These are phyloP conservation scores for Globisporangium camurandrum DNA, from an alignment of 352 stramenopile species.

Conservation along the genomic window DNA sequence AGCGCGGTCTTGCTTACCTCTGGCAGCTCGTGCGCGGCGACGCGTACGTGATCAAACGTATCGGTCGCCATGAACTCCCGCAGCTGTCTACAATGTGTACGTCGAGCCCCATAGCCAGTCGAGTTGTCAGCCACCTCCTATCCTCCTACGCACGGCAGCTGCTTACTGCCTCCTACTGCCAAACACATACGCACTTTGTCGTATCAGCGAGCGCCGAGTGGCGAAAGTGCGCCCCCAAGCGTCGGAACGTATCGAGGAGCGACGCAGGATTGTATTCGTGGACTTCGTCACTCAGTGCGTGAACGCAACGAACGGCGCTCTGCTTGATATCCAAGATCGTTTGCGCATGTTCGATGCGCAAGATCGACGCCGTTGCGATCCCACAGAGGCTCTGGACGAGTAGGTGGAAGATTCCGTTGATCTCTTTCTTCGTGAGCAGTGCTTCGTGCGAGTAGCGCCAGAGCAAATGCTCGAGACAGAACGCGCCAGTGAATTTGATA, in stretches of 20 bases:
- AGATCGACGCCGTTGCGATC: constrained; percentile 52
- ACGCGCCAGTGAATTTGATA: constrained; percentile 63
- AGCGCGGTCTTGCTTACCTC: no score
- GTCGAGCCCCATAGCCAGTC: no score
- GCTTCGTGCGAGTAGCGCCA: constrained; percentile 66
- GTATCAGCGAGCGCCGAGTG: constrained; percentile 49
- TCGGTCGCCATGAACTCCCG: constrained; percentile 55
- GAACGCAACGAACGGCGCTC: constrained; percentile 44
- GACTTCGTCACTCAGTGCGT: constrained; percentile 60
- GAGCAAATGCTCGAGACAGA: constrained; percentile 68
- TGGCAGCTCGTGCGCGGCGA: constrained; percentile 32
- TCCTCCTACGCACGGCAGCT: no score
- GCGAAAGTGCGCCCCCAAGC: constrained; percentile 51
- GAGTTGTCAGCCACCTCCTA: background rate
- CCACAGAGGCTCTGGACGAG: constrained; percentile 70
- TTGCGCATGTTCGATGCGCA: constrained; percentile 40
- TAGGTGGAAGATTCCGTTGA: constrained; percentile 74
- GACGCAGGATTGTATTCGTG: constrained; percentile 65
- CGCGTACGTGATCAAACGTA: constrained; percentile 56
- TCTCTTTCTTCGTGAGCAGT: constrained; percentile 71
- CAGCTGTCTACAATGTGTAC: constrained; percentile 58
- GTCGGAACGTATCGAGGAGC: constrained; percentile 60
- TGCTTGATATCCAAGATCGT: constrained; percentile 70
- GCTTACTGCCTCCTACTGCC: background rate
- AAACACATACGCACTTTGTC: constrained; percentile 34